Base-by-base conservation (phyloP, 139 green algal genomes). In the Astrephomene gubernaculifera region DNA sequence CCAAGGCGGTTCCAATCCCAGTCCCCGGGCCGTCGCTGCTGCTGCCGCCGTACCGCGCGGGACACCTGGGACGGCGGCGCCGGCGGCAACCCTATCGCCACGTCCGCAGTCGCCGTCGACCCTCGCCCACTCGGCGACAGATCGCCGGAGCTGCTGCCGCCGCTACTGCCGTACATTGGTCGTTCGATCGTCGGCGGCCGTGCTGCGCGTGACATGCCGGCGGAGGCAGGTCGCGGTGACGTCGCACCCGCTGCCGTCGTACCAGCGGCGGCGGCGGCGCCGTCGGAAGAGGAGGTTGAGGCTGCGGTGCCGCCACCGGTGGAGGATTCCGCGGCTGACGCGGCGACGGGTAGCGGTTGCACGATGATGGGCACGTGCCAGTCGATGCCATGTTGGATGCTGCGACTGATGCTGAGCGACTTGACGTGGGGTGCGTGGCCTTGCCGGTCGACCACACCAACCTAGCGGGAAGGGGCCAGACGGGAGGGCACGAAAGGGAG, bases 321-420 rank as follows among this genome's bases (percentile, higher is more conserved):
- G 2, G 71, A 3, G 7, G n/a, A 27, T 1, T 27, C n/a, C 4
- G 44, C 39, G 10, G 29, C n/a, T 1, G 49, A 3, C 3, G 38
- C 39, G 4, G n/a, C n/a, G 27, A 0, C 2, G 52, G 60, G 72
- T 24, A 25, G 7, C 12, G 49, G 60, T 44, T 86, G 65, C 9
- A 91, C 43, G n/a, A 90, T 72, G 54, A 91, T 68, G 7, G 84
- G 84, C 27, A 88, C 64, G 67, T 88, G 84, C 83, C 84, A 91
- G 83, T 91, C 84, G 44, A 91, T 89, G 64, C 88, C 88, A 60
- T 91, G 63, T 74, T 91, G 88, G 36, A 91, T 88, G 70, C 53
- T 83, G 35, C 88, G 88, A 54, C 64, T 84, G 44, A 91, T 41
- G 65, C 43, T 79, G 1, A 91, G 79, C 24, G 88, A 86, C 67